A percentile compares a stretch with the other conserved stretches of the same genome.
These are phyloP conservation scores for Boletus vermiculosoides DNA, from an alignment of 768 basidiomycete genomes.

Conservation along the genomic window DNA sequence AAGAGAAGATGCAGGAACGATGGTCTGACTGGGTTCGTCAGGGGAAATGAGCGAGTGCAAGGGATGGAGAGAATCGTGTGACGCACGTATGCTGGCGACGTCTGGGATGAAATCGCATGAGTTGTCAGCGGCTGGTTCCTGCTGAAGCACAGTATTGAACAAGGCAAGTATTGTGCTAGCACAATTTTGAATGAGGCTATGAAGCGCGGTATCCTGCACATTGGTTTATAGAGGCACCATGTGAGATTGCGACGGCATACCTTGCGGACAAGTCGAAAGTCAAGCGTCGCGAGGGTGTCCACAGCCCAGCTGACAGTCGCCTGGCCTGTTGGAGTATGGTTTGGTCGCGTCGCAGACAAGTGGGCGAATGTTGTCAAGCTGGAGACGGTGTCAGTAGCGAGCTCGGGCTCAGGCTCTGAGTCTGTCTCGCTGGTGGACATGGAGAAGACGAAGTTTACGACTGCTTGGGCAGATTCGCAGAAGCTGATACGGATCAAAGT, in stretches of 20 bases:
- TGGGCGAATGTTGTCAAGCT: constrained; percentile 21
- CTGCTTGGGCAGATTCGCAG: neutral
- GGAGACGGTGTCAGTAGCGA: constrained; percentile 10
- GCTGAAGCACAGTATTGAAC: constrained; percentile 27
- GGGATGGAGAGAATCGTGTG: neutral
- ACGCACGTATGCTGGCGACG: constrained; percentile 24
- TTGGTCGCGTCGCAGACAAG: constrained; percentile 11
- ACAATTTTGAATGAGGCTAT: constrained; percentile 35
- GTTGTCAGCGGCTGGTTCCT: neutral
- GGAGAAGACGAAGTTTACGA: constrained; percentile 1
- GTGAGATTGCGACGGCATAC: constrained; percentile 8
- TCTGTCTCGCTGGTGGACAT: constrained; percentile 55
- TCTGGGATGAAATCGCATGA: constrained; percentile 10
- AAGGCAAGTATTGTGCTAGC: constrained; percentile 34
- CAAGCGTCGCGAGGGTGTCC: constrained; percentile 25
- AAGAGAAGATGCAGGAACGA: constrained; percentile 45
- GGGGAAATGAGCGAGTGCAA: constrained; percentile 7
- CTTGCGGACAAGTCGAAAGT: constrained; percentile 32
- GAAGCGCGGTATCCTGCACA: constrained; percentile 34
- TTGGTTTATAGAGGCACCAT: neutral
- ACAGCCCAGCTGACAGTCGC: constrained; percentile 25
- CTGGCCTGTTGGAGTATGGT: neutral
- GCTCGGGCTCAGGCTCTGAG: constrained; percentile 47
- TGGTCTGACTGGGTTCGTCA: constrained; percentile 27
- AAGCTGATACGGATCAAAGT: neutral